phyloP scores from a whole-genome alignment of 1,284 basidiomycete genomes.

The Ceratobasidium sp. region DNA sequence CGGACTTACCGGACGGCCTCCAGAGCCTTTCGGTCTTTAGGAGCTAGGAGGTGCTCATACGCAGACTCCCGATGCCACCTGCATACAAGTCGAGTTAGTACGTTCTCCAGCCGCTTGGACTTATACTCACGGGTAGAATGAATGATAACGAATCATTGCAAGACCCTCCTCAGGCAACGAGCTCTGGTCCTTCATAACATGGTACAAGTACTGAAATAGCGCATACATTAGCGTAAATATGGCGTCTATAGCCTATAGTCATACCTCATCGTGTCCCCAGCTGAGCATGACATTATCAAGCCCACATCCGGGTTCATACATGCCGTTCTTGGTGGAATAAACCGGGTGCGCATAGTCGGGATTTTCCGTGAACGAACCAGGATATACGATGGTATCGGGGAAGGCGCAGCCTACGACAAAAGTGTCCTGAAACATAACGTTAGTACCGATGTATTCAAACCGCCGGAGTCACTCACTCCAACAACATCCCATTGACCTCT shows the following conservation, averaged over 20 bases:
- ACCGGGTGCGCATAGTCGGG: conserved; percentile 80
- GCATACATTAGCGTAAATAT: conserved; percentile 24
- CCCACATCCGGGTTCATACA: conserved; percentile 88
- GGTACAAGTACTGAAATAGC: conserved; percentile 74
- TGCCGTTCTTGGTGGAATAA: conserved; percentile 85
- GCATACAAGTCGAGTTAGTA: conserved; percentile 33
- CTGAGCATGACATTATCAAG: conserved; percentile 92
- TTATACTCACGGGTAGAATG: conserved; percentile 91
- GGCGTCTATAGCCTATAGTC: conserved; percentile 47
- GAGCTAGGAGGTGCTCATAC: conserved; percentile 80
- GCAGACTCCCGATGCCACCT: conserved; percentile 90
- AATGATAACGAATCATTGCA: conserved; percentile 94
- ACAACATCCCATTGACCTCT: conserved; percentile 94
- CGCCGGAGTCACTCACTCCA: conserved; percentile 67
- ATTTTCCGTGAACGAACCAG: conserved; percentile 85
- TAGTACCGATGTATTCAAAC: not conserved
- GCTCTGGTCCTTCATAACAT: conserved; percentile 82
- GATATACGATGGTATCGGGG: conserved; percentile 87
- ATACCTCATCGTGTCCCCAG: conserved; percentile 91
- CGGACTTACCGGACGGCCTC: conserved; percentile 68
- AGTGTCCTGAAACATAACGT: conserved; percentile 71
- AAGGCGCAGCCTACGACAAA: conserved; percentile 91
- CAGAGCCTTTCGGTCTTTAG: conserved; percentile 68
- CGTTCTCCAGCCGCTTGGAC: no score
- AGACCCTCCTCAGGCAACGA: conserved; percentile 85